phyloP scores from a whole-genome alignment of 805 yeast species.

The Lachancea sp. region DNA sequence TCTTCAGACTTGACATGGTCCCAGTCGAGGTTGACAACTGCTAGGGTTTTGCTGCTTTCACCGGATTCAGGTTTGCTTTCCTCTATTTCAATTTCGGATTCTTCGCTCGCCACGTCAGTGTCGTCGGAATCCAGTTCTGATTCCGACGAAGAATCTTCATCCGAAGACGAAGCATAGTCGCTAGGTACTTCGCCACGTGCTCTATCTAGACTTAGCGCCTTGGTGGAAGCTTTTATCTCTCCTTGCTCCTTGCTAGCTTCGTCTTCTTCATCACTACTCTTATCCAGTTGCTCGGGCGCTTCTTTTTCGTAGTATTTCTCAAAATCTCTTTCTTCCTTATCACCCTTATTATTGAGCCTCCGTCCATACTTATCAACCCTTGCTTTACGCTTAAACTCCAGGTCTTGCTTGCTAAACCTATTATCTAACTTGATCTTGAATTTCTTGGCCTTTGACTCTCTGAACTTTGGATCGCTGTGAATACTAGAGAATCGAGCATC shows the following conservation, averaged over 20 bases:
- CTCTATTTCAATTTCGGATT: constrained; percentile 51
- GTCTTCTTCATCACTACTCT: constrained; percentile 14
- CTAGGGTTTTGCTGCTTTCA: constrained; percentile 75
- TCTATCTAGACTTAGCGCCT: constrained; percentile 37
- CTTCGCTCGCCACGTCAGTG: constrained; percentile 41
- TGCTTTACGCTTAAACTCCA: constrained; percentile 54
- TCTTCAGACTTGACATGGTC: constrained; percentile 87
- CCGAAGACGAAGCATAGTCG: constrained; percentile 38
- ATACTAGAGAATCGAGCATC: constrained; percentile 78
- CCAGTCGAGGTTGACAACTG: constrained; percentile 97
- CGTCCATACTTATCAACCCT: constrained; percentile 87
- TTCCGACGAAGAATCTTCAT: constrained; percentile 38
- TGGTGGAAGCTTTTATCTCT: constrained; percentile 3
- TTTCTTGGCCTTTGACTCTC: constrained; percentile 60
- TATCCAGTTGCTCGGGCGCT: constrained; percentile 13
- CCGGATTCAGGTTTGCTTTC: constrained; percentile 69
- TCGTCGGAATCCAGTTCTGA: constrained; percentile 40
- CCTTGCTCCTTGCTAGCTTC: constrained; percentile 13
- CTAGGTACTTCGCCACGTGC: constrained; percentile 64
- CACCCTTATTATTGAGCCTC: constrained; percentile 40
- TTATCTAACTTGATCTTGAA: constrained; percentile 75
- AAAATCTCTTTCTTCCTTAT: constrained; percentile 44
- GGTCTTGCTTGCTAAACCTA: constrained; percentile 63
- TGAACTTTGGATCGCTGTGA: constrained; percentile 84
- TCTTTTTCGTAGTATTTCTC: constrained; percentile 60